These are phyloP conservation scores for Penicillium italicum DNA, from an alignment of 2,329 filamentous ascomycete genomes.

Conservation along the genomic window DNA sequence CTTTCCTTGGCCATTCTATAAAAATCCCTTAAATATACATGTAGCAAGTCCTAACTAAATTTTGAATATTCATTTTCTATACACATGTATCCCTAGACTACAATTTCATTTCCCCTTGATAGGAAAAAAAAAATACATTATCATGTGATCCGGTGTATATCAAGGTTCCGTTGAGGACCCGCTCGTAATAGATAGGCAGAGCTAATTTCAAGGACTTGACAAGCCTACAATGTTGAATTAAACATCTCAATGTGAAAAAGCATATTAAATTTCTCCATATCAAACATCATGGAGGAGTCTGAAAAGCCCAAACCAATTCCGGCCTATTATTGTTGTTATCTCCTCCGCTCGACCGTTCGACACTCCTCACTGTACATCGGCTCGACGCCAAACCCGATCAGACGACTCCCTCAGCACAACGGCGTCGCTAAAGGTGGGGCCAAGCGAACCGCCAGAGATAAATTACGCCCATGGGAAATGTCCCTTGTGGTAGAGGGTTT, in stretches of 20 bases:
- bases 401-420: slow-evolving; percentile 89
- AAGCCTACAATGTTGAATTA: not conserved
- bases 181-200: slow-evolving; percentile 4
- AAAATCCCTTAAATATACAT: not conserved
- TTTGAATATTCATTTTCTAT: no score
- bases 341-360: slow-evolving; percentile 76
- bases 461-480: slow-evolving; percentile 86
- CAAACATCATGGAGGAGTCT: slow-evolving; percentile 19
- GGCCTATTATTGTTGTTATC: slow-evolving; percentile 88
- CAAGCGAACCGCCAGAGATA: slow-evolving; percentile 64
- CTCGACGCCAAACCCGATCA: slow-evolving; percentile 81
- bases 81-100: not conserved
- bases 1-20: not conserved
- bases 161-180: slow-evolving; percentile 2
- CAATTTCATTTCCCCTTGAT: not conserved
- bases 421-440: slow-evolving; percentile 79
- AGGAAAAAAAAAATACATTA: not conserved
- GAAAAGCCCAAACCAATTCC: slow-evolving; percentile 62
- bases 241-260: not conserved
- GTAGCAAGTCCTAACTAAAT: no score
- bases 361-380: slow-evolving; percentile 76
- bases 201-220: slow-evolving; percentile 7
- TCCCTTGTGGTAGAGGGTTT: slow-evolving; percentile 82
- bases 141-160: slow-evolving; percentile 13
- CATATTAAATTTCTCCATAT: not conserved